Evolutionary conservation across 2,329 filamentous ascomycete species (phyloP).

Genomic region (Aspergillus glaucus): DNA sequence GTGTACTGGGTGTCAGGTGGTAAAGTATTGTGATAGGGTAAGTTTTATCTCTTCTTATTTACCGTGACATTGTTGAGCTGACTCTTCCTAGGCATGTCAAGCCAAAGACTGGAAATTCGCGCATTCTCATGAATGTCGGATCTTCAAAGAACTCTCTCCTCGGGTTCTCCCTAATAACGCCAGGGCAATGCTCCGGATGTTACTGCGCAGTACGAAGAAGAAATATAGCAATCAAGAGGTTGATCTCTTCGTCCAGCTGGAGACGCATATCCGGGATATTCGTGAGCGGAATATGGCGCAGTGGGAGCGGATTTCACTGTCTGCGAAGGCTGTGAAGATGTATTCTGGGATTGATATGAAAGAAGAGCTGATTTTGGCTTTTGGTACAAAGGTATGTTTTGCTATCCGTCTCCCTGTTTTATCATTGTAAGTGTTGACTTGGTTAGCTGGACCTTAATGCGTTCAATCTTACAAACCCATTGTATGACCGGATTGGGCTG

Average conservation of each 20-base stretch:
- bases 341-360: slow-evolving; percentile 45
- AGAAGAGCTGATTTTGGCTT: slow-evolving; percentile 37
- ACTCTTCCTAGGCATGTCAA: slow-evolving; percentile 49
- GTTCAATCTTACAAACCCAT: slow-evolving; percentile 50
- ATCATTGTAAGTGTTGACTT: neutral
- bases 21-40: slow-evolving; percentile 57
- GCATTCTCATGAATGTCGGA: slow-evolving; percentile 56
- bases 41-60: slow-evolving; percentile 11
- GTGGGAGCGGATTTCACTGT: slow-evolving; percentile 47
- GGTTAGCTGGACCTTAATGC: slow-evolving; percentile 52
- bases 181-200: slow-evolving; percentile 50
- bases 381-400: slow-evolving; percentile 42
- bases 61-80: neutral
- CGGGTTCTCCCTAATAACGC: slow-evolving; percentile 50
- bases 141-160: slow-evolving; percentile 42
- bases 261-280: slow-evolving; percentile 47
- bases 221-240: slow-evolving; percentile 35
- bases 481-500: slow-evolving; percentile 54
- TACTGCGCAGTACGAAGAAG: slow-evolving; percentile 37
- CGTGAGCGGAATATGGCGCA: slow-evolving; percentile 31
- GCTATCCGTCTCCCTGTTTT: neutral
- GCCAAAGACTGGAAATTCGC: slow-evolving; percentile 51
- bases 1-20: slow-evolving; percentile 53
- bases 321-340: slow-evolving; percentile 49
- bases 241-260: slow-evolving; percentile 38